These are phyloP conservation scores for Zizania palustris DNA, from an alignment of 202 grass and related monocot species.

Conservation along the genomic window DNA sequence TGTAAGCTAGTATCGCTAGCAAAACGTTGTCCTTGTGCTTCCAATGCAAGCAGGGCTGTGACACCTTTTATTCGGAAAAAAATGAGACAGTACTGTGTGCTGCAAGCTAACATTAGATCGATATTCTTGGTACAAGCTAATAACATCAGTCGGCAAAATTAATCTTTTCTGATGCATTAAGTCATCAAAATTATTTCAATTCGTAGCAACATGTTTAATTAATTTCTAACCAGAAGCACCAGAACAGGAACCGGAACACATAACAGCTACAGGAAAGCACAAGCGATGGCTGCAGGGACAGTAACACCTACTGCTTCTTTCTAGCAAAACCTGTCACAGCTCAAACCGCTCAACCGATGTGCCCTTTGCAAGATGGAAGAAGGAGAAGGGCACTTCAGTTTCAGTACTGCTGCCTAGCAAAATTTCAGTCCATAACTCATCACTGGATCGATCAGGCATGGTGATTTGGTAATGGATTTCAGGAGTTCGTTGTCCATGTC, in stretches of 20 bases:
- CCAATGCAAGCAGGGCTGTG: too few relatives aligned
- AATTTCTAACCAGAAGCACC: neutral
- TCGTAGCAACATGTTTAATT: neutral
- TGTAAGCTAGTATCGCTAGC: too few relatives aligned
- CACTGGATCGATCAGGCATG: neutral
- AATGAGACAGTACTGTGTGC: neutral
- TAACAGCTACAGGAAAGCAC: conserved; percentile 20
- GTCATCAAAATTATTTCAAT: conserved; percentile 23
- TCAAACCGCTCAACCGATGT: conserved; percentile 24
- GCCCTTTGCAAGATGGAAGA: neutral
- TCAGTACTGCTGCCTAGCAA: neutral
- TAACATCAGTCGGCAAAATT: too few relatives aligned
- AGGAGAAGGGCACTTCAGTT: neutral
- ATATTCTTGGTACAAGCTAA: neutral
- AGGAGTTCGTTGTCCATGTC: conserved; percentile 59
- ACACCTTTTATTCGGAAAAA: too few relatives aligned
- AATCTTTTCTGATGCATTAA: neutral
- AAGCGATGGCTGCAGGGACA: conserved; percentile 47
- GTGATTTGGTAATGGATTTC: conserved; percentile 11
- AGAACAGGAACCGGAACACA: neutral
- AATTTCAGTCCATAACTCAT: neutral
- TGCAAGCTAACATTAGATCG: neutral
- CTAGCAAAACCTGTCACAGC: conserved; percentile 42
- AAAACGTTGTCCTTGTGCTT: too few relatives aligned
- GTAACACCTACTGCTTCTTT: neutral